Evolutionary conservation across 441 rosid species (phyloP).

Genomic region (Bruguiera hainesii): DNA sequence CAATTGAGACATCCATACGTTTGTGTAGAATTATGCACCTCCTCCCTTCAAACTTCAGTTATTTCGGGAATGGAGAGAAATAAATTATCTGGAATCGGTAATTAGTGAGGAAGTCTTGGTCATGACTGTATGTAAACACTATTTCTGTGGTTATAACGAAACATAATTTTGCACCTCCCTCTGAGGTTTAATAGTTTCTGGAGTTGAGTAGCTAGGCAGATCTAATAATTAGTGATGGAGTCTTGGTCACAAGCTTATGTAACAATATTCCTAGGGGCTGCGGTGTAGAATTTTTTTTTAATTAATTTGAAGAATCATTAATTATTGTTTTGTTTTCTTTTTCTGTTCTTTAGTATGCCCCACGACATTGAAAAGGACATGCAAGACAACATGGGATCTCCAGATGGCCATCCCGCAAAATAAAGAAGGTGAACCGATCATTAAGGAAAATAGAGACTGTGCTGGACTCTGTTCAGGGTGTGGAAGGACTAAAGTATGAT

Average conservation of each 20-base stretch:
- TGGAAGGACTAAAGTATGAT: slow-evolving; percentile 75
- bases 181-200: background rate
- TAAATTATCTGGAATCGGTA: background rate
- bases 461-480: slow-evolving; percentile 85
- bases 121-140: too few relatives aligned
- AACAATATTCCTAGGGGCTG: background rate
- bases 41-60: slow-evolving; percentile 3
- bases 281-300: too few relatives aligned
- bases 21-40: background rate
- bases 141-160: too few relatives aligned
- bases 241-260: background rate
- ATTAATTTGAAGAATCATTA: background rate
- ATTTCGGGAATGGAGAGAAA: background rate
- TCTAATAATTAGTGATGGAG: background rate
- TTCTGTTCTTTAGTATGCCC: slow-evolving; percentile 67
- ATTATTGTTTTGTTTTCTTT: slow-evolving; percentile 19
- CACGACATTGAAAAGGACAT: slow-evolving; percentile 84
- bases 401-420: slow-evolving; percentile 36
- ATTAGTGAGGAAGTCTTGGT: background rate
- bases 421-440: slow-evolving; percentile 89
- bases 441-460: slow-evolving; percentile 77
- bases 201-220: too few relatives aligned
- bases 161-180: too few relatives aligned
- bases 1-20: too few relatives aligned
- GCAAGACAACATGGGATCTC: too few relatives aligned